Base-by-base conservation (phyloP, 2,329 filamentous ascomycete species). In the Colletotrichum australisinense region DNA sequence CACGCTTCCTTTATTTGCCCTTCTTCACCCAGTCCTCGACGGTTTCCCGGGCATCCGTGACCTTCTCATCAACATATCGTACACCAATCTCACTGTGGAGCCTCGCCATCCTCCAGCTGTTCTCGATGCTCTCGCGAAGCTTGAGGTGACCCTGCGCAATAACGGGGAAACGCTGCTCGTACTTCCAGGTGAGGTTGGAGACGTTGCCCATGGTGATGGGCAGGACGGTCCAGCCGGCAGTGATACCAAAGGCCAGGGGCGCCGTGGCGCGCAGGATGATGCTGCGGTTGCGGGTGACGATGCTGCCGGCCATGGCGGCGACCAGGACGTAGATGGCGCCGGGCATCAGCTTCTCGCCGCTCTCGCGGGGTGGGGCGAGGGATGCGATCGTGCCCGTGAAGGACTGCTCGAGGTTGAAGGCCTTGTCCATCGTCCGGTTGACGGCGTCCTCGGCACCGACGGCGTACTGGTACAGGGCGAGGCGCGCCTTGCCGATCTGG, bases 121-220 rank as follows among this genome's bases (percentile, higher is more conserved):
- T 88, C 81, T 90, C 86, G 74, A 95, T 87, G 58, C 91, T 88
- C 79, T 94, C 91, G 74, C 93, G 91, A 65, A 93, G 86, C 79
- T 89, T 86, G 74, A 96, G 78, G 85, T 99, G 97, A 70, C 94
- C 90, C 78, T 98, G 92, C 22, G 95, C 93, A 67, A 99, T 82
- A 22, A 89, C 93, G 5, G 97, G 97, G 81, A 95, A 94, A 79
- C 89, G 91, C 88, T 97, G 90, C 91, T 99, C 97, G 83, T 97
- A 99, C 81, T 91, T 92, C 97, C 97, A 99, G 58, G 93, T 86
- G 80, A 98, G 86, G 80, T 96, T 92, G 56, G 93, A 92, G 32
- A 97, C 91, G 84, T 99, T 99, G 82, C 91, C 87, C 89, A 95
- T 97, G 55, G 97, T 99, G 76, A 97, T 88, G 57, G 97, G 97